Evolutionary conservation across 495 filamentous ascomycete species (phyloP).

Genomic region (Podospora appendiculata): DNA sequence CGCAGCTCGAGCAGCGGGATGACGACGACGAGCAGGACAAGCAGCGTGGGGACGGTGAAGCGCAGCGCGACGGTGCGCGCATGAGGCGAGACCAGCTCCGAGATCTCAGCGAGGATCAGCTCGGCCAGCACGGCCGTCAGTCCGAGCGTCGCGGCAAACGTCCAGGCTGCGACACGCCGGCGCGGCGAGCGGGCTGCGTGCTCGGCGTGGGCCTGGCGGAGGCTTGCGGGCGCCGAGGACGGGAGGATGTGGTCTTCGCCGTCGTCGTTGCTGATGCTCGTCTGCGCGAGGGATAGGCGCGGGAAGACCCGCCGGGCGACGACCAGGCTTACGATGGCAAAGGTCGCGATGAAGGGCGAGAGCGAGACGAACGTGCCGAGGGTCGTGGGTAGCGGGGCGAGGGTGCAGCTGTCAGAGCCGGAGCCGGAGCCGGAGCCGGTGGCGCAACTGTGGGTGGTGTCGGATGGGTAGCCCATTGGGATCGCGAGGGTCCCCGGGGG

Average conservation of each 20-base stretch:
- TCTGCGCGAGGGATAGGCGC: slow-evolving; percentile 45
- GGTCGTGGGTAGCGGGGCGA: slow-evolving; percentile 18
- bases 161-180: slow-evolving; percentile 47
- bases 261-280: slow-evolving; percentile 15
- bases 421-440: slow-evolving; percentile 13
- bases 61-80: slow-evolving; percentile 55
- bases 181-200: slow-evolving; percentile 36
- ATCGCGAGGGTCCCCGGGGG: no score
- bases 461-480: no score
- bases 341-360: slow-evolving; percentile 52
- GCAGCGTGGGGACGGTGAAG: slow-evolving; percentile 54
- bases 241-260: slow-evolving; percentile 48
- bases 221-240: slow-evolving; percentile 38
- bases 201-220: slow-evolving; percentile 43
- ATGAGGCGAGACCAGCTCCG: slow-evolving; percentile 54
- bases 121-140: slow-evolving; percentile 66
- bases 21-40: slow-evolving; percentile 58
- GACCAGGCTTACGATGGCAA: slow-evolving; percentile 45
- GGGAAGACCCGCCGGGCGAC: slow-evolving; percentile 59
- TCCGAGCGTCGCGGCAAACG: slow-evolving; percentile 65
- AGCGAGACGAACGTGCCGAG: slow-evolving; percentile 27
- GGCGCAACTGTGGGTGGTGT: background rate
- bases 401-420: slow-evolving; percentile 22
- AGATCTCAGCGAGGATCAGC: slow-evolving; percentile 71
- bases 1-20: slow-evolving; percentile 68